Evolutionary conservation across 179 eudicot species (phyloP).

Genomic region (Camellia oleifera): DNA sequence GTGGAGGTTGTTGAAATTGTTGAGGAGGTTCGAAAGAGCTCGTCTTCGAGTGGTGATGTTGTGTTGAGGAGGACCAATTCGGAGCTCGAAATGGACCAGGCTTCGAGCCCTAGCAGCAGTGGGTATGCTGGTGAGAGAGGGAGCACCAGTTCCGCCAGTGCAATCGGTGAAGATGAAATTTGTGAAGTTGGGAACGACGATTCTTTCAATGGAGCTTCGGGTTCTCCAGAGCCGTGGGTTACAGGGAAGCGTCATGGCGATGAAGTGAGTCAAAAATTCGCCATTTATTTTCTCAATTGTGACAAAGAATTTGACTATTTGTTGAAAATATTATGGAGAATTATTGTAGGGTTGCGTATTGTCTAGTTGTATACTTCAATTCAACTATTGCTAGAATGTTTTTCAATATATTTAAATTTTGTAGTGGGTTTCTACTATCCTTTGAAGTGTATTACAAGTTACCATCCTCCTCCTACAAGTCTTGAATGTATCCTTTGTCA

Average conservation of each 20-base stretch:
- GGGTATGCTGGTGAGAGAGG: conserved; percentile 92
- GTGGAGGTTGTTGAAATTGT: conserved; percentile 7
- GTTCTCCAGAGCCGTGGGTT: conserved; percentile 40
- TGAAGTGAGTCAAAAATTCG: conserved; percentile 52
- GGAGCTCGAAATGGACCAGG: conserved; percentile 48
- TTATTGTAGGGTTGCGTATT: background rate
- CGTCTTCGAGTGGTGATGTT: conserved; percentile 12
- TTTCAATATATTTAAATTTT: background rate
- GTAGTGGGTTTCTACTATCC: background rate
- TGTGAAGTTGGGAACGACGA: conserved; percentile 26
- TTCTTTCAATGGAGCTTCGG: conserved; percentile 31
- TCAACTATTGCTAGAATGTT: background rate
- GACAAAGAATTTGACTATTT: background rate
- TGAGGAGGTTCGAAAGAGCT: conserved; percentile 25
- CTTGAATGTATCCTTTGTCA: background rate
- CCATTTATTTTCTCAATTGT: no score
- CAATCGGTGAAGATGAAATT: conserved; percentile 32
- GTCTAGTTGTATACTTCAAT: background rate
- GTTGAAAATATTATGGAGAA: background rate
- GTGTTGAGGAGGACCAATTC: conserved; percentile 37
- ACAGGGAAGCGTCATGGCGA: conserved; percentile 69
- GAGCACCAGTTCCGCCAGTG: conserved; percentile 49
- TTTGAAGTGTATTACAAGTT: background rate
- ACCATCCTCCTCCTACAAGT: no score
- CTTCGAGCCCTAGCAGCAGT: conserved; percentile 72